Percentiles rank a stretch among this genome's conserved stretches.
phyloP scores from a whole-genome alignment of 768 basidiomycete genomes.

The Kwoniella botswanensis region DNA sequence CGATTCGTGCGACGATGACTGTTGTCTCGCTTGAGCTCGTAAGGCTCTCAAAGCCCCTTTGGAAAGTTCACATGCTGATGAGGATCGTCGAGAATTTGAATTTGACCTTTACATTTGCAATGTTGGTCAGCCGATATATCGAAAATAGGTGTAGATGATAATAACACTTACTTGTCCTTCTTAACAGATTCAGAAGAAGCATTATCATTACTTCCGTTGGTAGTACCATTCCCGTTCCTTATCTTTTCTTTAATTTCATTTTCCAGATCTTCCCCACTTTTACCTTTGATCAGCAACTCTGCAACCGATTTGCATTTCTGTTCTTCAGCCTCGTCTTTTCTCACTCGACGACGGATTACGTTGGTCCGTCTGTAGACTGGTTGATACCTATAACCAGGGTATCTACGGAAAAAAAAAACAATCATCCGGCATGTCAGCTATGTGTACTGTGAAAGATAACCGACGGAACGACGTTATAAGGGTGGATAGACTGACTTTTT shows the following conservation, averaged over 20 bases:
- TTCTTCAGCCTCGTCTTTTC: conserved; percentile 55
- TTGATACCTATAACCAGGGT: conserved; percentile 57
- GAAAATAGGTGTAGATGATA: background rate
- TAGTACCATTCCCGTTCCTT: background rate
- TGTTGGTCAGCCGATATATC: background rate
- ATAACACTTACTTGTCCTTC: conserved; percentile 14
- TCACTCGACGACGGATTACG: conserved; percentile 51
- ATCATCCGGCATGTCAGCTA: background rate
- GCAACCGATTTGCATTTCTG: conserved; percentile 51
- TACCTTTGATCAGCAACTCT: conserved; percentile 49
- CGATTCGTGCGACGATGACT: conserved; percentile 22
- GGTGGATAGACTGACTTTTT: conserved; percentile 41
- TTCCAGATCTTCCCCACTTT: conserved; percentile 47
- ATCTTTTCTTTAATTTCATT: conserved; percentile 49
- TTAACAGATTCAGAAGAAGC: background rate
- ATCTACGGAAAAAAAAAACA: conserved; percentile 20
- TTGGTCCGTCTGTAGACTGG: conserved; percentile 55
- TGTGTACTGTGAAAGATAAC: background rate
- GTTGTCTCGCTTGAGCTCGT: conserved; percentile 42
- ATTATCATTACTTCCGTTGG: background rate
- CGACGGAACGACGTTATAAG: background rate
- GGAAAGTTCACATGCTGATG: conserved; percentile 41
- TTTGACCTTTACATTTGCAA: background rate
- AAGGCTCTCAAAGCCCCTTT: conserved; percentile 50
- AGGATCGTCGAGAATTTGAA: conserved; percentile 10